Evolutionary conservation across 2,329 filamentous ascomycete species (phyloP), one percentile per base, ranked within the genome.

Genomic region (Allantophomopsis cytisporea): DNA sequence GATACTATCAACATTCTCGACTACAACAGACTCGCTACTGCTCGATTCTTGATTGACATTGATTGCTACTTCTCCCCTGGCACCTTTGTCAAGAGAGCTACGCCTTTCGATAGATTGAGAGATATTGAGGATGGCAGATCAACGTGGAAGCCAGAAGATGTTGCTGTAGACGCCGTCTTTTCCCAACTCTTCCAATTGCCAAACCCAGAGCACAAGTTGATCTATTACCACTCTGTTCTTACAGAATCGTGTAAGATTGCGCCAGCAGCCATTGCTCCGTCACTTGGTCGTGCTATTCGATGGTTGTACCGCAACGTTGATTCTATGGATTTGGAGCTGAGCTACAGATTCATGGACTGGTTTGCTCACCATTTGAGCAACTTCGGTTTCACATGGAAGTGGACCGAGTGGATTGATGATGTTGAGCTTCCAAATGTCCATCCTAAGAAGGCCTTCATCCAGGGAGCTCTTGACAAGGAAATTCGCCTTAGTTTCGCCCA

Each of bases 321-420:
- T 43, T 73, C 71, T 2, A 78, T 96, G 67, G 91, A 98, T 54
- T 67, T 95, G 36, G 88, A 96, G 60, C 65, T 98, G 34, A 73
- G 69, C 41, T 82, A 88, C 53, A 76, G 91, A 18, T 96, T 96
- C 62, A 69, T 94, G 55, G 89, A 96, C 58, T 98, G 91, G 91
- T 98, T 98, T 55, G 76, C 89, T 14, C 91, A 98, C 58, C 91
- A 98, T 64, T 65, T 98, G 48, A 95, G 88, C 63, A 98, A 98
- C 64, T 98, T 98, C 56, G 91, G 94, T 39, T 98, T 96, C 58
- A 91, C 91, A 8, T 98, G 91, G 91, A 96, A 96, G 62, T 98
- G 91, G 91, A 80, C 83, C 13, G 91, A 98, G 63, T 98, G 91
- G 91, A 72, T 83, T 36, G 85, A 88, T 13, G 87, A 96, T 55